Conservation (phyloP, 2,329 filamentous ascomycete species). For the Clathrospora elynae region DNA sequence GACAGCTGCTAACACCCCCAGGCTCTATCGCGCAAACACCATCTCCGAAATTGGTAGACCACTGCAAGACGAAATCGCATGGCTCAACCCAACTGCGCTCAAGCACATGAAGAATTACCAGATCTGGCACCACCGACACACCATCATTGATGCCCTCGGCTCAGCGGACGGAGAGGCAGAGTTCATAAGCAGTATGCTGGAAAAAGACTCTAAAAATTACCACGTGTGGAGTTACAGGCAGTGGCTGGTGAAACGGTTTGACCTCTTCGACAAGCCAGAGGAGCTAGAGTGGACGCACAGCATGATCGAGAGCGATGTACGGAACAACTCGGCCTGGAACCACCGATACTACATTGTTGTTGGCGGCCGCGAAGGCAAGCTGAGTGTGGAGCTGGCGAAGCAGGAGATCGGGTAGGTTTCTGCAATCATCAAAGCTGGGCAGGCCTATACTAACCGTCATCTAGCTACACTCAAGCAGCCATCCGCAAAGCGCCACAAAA, state of each 20-base stretch:
- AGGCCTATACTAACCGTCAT: conserved; percentile 25
- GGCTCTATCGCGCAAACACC: conserved; percentile 84
- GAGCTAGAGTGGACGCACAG: conserved; percentile 74
- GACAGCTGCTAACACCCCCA: conserved; percentile 37
- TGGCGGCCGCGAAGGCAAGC: conserved; percentile 55
- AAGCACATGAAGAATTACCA: conserved; percentile 97
- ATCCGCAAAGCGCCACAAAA: conserved; percentile 87
- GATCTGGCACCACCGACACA: conserved; percentile 78
- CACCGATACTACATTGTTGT: conserved; percentile 96
- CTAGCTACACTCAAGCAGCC: conserved; percentile 66
- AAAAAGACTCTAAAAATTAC: conserved; percentile 92
- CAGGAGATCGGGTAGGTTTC: conserved; percentile 70
- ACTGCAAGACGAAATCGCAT: conserved; percentile 74
- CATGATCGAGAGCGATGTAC: conserved; percentile 78
- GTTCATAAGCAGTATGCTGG: conserved; percentile 82
- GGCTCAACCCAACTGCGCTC: conserved; percentile 84
- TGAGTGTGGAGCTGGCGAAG: conserved; percentile 64
- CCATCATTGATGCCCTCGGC: conserved; percentile 60
- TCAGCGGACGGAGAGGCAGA: conserved; percentile 70
- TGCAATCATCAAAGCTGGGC: not conserved
- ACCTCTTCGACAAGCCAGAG: conserved; percentile 57
- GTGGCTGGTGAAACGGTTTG: conserved; percentile 70
- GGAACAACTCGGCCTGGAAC: conserved; percentile 98
- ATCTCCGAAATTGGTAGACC: conserved; percentile 69
- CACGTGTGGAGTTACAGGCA: conserved; percentile 98